Conservation (phyloP, 192 early-diverging fungal species). For the Coemansia sp. region DNA sequence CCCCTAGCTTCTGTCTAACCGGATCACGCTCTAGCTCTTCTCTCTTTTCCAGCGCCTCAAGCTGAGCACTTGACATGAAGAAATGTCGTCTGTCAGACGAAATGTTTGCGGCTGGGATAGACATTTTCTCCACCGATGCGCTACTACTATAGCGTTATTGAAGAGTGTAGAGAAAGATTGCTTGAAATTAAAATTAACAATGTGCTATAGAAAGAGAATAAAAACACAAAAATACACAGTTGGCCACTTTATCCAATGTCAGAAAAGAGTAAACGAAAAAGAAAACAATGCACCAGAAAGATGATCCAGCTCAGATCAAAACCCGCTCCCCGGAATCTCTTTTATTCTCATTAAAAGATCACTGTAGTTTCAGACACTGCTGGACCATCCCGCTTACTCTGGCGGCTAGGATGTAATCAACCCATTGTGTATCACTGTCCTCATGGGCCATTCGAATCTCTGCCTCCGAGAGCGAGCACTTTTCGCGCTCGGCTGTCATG, state of each 20-base stretch:
- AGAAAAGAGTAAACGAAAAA: neutral
- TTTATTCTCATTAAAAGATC: neutral
- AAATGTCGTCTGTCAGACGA: conserved; percentile 45
- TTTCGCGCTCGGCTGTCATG: conserved; percentile 29
- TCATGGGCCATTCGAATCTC: conserved; percentile 30
- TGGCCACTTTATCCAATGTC: neutral
- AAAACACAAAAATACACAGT: neutral
- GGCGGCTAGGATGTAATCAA: conserved; percentile 49
- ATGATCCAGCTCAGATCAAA: neutral
- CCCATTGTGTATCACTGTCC: conserved; percentile 37
- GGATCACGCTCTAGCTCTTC: conserved; percentile 48
- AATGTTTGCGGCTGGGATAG: conserved; percentile 35
- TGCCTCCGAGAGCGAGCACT: conserved; percentile 37
- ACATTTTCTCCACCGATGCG: conserved; percentile 15
- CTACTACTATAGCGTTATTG: neutral
- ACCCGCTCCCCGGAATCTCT: neutral
- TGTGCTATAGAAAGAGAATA: neutral
- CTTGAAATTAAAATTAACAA: neutral
- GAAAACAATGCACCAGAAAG: neutral
- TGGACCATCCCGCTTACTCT: conserved; percentile 12
- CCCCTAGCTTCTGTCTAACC: conserved; percentile 39
- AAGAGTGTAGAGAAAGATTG: neutral
- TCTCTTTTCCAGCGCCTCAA: conserved; percentile 46
- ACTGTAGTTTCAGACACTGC: too few relatives aligned
- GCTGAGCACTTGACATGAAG: conserved; percentile 56